A percentile compares a stretch with the other conserved stretches of the same genome.
These are phyloP conservation scores for Rhodotorula kratochvilovae DNA, from an alignment of 768 basidiomycete species.

Conservation along the genomic window DNA sequence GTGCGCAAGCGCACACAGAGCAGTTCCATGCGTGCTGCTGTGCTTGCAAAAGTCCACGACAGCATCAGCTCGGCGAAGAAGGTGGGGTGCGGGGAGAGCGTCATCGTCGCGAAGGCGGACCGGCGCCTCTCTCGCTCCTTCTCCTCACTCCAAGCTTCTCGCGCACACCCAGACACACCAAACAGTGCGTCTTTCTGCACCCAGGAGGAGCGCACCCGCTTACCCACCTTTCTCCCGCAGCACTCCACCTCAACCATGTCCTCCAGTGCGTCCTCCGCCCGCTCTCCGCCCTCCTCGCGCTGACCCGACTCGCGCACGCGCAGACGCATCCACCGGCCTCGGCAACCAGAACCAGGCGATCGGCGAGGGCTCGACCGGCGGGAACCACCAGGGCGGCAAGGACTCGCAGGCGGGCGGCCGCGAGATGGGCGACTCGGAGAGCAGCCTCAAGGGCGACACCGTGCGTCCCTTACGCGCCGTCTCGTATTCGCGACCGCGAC, in stretches of 20 bases:
- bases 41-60: too few species aligned
- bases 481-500: too few species aligned
- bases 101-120: neutral
- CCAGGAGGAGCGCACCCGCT: neutral
- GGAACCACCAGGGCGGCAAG: conserved; percentile 9
- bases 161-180: neutral
- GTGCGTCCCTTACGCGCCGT: neutral
- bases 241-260: conserved; percentile 11
- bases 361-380: conserved; percentile 28
- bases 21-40: too few species aligned
- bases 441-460: conserved; percentile 28
- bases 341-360: conserved; percentile 12
- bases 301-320: too few species aligned
- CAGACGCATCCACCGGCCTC: conserved; percentile 27
- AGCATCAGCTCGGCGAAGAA: too few species aligned
- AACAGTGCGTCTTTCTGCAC: neutral
- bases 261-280: conserved; percentile 15
- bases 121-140: neutral
- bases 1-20: too few species aligned
- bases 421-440: conserved; percentile 23
- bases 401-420: conserved; percentile 18
- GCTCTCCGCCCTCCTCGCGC: neutral
- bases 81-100: neutral
- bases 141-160: neutral
- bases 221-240: neutral